These are phyloP conservation scores for Amylocystis lapponica DNA, from an alignment of 768 basidiomycete species.

Conservation along the genomic window DNA sequence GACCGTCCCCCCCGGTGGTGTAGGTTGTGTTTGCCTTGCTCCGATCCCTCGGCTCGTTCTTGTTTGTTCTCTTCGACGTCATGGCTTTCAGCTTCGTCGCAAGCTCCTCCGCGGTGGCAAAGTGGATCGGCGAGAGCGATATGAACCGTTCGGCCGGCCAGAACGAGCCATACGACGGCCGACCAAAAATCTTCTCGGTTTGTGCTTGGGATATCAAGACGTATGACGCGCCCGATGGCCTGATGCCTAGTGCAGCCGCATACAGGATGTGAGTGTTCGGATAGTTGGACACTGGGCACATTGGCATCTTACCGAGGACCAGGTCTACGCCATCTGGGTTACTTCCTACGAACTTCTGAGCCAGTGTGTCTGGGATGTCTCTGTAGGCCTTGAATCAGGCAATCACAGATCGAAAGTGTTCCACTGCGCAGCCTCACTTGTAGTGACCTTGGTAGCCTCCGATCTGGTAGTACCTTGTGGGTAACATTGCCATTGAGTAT, in stretches of 20 bases:
- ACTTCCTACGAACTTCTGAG: neutral
- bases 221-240: conserved; percentile 20
- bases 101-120: conserved; percentile 9
- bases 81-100: conserved; percentile 11
- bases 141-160: conserved; percentile 8
- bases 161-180: neutral
- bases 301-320: conserved; percentile 10
- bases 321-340: conserved; percentile 5
- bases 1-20: conserved; percentile 4
- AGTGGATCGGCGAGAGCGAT: conserved; percentile 21
- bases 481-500: too few relatives aligned
- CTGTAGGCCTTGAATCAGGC: neutral
- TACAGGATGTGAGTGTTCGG: neutral
- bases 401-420: neutral
- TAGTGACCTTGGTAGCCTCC: conserved; percentile 12
- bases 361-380: conserved; percentile 7
- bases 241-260: conserved; percentile 19
- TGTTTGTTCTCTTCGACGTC: conserved; percentile 9
- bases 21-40: conserved; percentile 20
- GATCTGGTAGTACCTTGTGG: conserved; percentile 14
- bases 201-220: conserved; percentile 11
- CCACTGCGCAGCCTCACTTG: neutral
- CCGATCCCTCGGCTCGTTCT: conserved; percentile 14
- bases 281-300: too few relatives aligned
- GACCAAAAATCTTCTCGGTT: neutral